These are phyloP conservation scores for Fusarium tjaetaba DNA, from an alignment of 2,329 filamentous ascomycete genomes.

Conservation along the genomic window DNA sequence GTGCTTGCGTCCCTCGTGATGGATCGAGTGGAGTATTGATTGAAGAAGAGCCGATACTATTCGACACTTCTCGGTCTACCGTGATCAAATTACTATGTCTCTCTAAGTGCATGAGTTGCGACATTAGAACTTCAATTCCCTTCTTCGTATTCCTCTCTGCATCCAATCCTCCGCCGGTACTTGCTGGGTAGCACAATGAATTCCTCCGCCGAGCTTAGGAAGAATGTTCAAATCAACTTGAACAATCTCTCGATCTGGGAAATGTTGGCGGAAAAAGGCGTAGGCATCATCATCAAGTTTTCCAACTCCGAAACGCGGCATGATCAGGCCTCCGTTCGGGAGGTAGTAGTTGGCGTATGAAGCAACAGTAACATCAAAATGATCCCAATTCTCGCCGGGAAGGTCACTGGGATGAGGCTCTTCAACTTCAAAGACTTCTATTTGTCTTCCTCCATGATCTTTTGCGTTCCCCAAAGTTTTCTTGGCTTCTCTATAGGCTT, in stretches of 20 bases:
- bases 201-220: slow-evolving; percentile 38
- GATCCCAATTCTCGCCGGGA: not conserved
- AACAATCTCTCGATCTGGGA: slow-evolving; percentile 27
- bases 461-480: slow-evolving; percentile 23
- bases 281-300: slow-evolving; percentile 38
- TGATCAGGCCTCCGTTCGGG: slow-evolving; percentile 44
- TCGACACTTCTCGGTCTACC: too few species aligned
- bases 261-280: slow-evolving; percentile 10
- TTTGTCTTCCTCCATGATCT: slow-evolving; percentile 34
- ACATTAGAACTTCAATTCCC: not conserved
- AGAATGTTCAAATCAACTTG: slow-evolving; percentile 15
- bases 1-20: too few species aligned
- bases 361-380: slow-evolving; percentile 6
- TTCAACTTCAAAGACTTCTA: slow-evolving; percentile 38
- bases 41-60: not conserved
- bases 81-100: not conserved
- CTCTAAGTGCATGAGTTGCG: not conserved
- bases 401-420: slow-evolving; percentile 36
- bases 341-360: slow-evolving; percentile 43
- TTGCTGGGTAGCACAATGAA: slow-evolving; percentile 45
- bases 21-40: not conserved
- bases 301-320: slow-evolving; percentile 43
- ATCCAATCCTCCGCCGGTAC: slow-evolving; percentile 15
- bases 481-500: slow-evolving; percentile 40
- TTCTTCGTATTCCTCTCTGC: not conserved